These are phyloP conservation scores for Casaregolazyma lundiana DNA, from an alignment of 1,139 yeast genomes.

Conservation along the genomic window DNA sequence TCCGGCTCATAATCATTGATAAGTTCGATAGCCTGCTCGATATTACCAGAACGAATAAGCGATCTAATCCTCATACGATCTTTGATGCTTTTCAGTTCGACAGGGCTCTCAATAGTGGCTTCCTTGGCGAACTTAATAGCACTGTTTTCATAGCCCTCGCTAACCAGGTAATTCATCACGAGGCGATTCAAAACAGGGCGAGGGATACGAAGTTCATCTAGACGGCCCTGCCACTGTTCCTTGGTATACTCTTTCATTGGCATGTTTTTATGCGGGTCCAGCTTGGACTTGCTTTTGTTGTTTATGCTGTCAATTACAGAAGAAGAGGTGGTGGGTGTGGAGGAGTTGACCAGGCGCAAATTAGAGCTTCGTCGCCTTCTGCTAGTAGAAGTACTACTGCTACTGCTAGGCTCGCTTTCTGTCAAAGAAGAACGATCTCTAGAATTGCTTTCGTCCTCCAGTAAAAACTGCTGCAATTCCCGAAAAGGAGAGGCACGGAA, in stretches of 20 bases:
- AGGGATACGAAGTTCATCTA: constrained; percentile 23
- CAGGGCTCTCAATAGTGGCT: constrained; percentile 28
- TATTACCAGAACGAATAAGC: constrained; percentile 33
- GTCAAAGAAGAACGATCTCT: background rate
- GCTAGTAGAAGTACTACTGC: background rate
- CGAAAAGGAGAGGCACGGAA: constrained; percentile 4
- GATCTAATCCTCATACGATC: constrained; percentile 33
- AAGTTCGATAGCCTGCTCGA: constrained; percentile 35
- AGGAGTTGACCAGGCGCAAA: background rate
- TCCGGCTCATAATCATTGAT: constrained; percentile 38
- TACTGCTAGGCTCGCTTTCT: background rate
- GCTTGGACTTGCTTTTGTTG: background rate
- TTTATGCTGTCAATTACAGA: background rate
- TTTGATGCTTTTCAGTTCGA: constrained; percentile 27
- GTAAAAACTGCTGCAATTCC: constrained; percentile 8
- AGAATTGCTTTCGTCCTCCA: background rate
- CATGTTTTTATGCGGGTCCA: background rate
- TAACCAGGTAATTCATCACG: constrained; percentile 37
- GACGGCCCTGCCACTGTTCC: constrained; percentile 28
- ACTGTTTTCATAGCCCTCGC: constrained; percentile 38
- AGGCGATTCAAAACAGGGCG: constrained; percentile 31
- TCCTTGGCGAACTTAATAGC: constrained; percentile 36
- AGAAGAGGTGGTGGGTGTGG: background rate
- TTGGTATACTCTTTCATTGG: constrained; percentile 18
- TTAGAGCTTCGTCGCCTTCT: background rate